Evolutionary conservation across 257 asterid genomes (phyloP), one percentile per base, ranked within the genome.

Genomic region (Cordia subcordata): DNA sequence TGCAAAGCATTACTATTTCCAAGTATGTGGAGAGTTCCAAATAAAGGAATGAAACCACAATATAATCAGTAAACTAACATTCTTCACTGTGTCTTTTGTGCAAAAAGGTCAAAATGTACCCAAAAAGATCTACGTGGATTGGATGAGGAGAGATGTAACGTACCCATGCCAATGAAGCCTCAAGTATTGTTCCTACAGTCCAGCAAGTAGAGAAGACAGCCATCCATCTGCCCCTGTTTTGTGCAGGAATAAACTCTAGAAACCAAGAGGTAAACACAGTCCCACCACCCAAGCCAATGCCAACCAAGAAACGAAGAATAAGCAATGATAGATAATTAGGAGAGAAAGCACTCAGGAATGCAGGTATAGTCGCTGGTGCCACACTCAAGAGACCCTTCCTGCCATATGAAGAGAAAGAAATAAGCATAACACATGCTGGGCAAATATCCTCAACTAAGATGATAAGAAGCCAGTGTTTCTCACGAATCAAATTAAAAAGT

Each of bases 91-190:
- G 3, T 27, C 35, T 27, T 27, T 27, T 27, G 35, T 6, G n/a
- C n/a, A n/a, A n/a, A 27, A 27, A 27, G 35, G 35, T 6, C 4
- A 27, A 27, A 27, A 27, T 27, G 35, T 3, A 27, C 6, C 47
- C 47, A n/a, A n/a, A n/a, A n/a, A n/a, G n/a, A n/a, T n/a, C n/a
- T n/a, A n/a, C n/a, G n/a, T n/a, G n/a, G n/a, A n/a, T n/a, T n/a
- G n/a, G 4, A 22, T 11, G 17, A 53, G 13, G 15, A 27, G 3
- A 33, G 11, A 22, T 35, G 55, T 35, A 35, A 59, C 69, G 67
- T 75, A 89, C 94, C 95, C 87, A 86, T 57, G 94, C 97, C 64
- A 90, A 76, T 37, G 77, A 64, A 58, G 92, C 85, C 86, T 86
- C 97, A 0, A 86, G 76, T 63, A 90, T 82, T 16, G 92, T 77